Evolutionary conservation across 202 grass and related monocot species (phyloP).

Genomic region (Carex sylvatica): DNA sequence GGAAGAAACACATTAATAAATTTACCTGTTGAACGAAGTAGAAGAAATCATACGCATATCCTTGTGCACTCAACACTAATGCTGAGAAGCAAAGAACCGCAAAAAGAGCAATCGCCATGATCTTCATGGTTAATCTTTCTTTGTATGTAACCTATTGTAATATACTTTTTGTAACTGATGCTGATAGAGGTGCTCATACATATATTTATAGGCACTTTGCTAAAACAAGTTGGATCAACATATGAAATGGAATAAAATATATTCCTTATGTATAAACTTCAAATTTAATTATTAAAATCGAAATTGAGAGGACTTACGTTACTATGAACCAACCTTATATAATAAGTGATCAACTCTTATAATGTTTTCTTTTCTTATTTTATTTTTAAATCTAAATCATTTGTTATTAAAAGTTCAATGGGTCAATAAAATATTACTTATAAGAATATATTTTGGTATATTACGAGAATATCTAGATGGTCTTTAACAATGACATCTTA

Average conservation of each 20-base stretch:
- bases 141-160: background rate
- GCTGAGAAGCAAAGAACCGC: background rate
- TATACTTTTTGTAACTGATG: background rate
- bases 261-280: background rate
- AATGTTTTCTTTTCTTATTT: background rate
- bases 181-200: background rate
- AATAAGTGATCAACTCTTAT: background rate
- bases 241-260: background rate
- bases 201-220: background rate
- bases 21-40: background rate
- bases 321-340: background rate
- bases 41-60: background rate
- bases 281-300: background rate
- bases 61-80: background rate
- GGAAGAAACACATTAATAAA: too few species aligned
- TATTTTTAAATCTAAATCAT: background rate
- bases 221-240: background rate
- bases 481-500: too few species aligned
- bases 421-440: background rate
- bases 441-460: background rate
- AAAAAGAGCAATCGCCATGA: background rate
- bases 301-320: background rate
- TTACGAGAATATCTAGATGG: too few species aligned
- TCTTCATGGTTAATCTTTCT: background rate
- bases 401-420: background rate